Conservation (phyloP, 352 stramenopile genomes). For the Globisporangium nodosum region DNA sequence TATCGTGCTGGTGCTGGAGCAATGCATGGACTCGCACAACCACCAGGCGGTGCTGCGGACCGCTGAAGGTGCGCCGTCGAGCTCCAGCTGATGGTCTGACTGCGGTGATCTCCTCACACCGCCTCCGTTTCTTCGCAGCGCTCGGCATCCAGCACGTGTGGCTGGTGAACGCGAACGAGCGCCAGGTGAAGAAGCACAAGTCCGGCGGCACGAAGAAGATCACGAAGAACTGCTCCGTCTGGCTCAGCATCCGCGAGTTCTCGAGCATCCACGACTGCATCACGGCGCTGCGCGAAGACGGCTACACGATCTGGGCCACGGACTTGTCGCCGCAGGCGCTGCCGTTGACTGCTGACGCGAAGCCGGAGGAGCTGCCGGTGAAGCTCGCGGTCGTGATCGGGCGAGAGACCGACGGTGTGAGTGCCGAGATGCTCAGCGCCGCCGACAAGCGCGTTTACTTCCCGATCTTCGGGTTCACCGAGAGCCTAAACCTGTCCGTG, state of each 20-base stretch:
- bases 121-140: slow-evolving; percentile 17
- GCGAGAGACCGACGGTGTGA: slow-evolving; percentile 90
- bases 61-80: slow-evolving; percentile 54
- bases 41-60: slow-evolving; percentile 90
- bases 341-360: slow-evolving; percentile 27
- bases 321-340: slow-evolving; percentile 81
- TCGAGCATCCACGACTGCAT: slow-evolving; percentile 78
- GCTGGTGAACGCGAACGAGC: slow-evolving; percentile 59
- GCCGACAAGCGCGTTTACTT: slow-evolving; percentile 91
- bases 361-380: slow-evolving; percentile 61
- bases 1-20: slow-evolving; percentile 73
- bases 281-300: slow-evolving; percentile 42
- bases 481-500: slow-evolving; percentile 92
- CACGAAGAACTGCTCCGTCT: slow-evolving; percentile 74
- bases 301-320: slow-evolving; percentile 87
- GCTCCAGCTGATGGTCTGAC: slow-evolving; percentile 10
- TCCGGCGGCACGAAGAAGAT: slow-evolving; percentile 59
- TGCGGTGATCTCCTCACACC: slow-evolving; percentile 19
- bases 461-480: slow-evolving; percentile 90
- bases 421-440: slow-evolving; percentile 79
- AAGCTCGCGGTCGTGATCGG: slow-evolving; percentile 92
- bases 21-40: slow-evolving; percentile 81
- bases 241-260: slow-evolving; percentile 87
- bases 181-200: slow-evolving; percentile 66
- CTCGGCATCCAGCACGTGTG: slow-evolving; percentile 92